Evolutionary conservation across 2,329 filamentous ascomycete species (phyloP).

Genomic region (Ustulina deusta): DNA sequence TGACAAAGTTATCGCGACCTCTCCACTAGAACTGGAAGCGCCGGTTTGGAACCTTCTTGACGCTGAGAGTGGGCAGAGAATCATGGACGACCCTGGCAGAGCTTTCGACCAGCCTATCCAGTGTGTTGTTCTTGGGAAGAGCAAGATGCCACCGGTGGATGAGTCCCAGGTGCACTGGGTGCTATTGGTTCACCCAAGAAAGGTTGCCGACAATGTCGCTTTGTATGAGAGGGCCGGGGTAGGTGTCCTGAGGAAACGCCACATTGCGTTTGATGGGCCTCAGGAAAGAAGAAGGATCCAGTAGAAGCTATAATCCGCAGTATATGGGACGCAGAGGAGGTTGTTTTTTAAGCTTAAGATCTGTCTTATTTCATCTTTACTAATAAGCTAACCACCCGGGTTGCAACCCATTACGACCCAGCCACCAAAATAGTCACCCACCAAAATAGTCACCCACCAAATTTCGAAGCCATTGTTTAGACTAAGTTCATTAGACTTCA

Average conservation of each 20-base stretch:
- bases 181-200: not conserved
- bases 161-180: constrained; percentile 4
- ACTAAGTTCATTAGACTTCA: too few relatives aligned
- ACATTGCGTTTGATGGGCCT: constrained; percentile 16
- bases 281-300: constrained; percentile 2
- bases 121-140: constrained; percentile 17
- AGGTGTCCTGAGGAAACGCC: constrained; percentile 1
- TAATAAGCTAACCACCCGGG: too few relatives aligned
- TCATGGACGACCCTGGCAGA: constrained; percentile 34
- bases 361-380: too few relatives aligned
- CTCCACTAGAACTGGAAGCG: constrained; percentile 20
- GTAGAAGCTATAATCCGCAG: not conserved
- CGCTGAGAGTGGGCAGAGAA: constrained; percentile 35
- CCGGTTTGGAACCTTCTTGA: constrained; percentile 19
- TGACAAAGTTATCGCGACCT: not conserved
- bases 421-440: too few relatives aligned
- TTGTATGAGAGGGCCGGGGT: constrained; percentile 15
- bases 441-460: too few relatives aligned
- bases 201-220: not conserved
- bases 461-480: too few relatives aligned
- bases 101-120: constrained; percentile 8
- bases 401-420: too few relatives aligned
- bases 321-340: not conserved
- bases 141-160: not conserved
- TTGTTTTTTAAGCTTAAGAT: not conserved